phyloP scores from a whole-genome alignment of 805 yeast species.

The Cyberlindnera maclurae region DNA sequence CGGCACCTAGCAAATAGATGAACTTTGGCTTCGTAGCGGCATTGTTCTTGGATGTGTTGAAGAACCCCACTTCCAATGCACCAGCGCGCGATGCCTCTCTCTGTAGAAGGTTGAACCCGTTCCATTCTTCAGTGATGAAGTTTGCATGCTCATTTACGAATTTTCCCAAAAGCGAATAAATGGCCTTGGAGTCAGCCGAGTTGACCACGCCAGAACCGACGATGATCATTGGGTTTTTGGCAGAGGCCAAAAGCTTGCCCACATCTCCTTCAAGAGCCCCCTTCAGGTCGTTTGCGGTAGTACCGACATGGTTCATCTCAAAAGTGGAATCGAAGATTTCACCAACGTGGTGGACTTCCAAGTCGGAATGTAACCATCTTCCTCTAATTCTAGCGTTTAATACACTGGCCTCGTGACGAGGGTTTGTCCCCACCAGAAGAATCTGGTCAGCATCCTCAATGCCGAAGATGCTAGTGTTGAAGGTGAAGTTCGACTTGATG shows the following conservation, averaged over 20 bases:
- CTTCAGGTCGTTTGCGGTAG: conserved; percentile 46
- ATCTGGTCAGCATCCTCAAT: conserved; percentile 80
- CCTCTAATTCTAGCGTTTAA: conserved; percentile 78
- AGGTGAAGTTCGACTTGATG: conserved; percentile 69
- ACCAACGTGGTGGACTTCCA: conserved; percentile 70
- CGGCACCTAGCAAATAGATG: conserved; percentile 78
- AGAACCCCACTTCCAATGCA: conserved; percentile 80
- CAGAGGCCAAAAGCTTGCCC: conserved; percentile 60
- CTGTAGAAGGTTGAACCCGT: conserved; percentile 72
- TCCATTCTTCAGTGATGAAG: conserved; percentile 70
- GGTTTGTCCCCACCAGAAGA: conserved; percentile 77
- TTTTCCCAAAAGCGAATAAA: conserved; percentile 51
- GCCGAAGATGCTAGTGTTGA: conserved; percentile 74
- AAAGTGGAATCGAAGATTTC: conserved; percentile 74
- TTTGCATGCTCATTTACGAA: conserved; percentile 45
- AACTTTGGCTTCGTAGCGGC: conserved; percentile 57
- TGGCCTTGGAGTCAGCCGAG: conserved; percentile 53
- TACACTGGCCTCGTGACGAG: conserved; percentile 86
- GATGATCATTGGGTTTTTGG: conserved; percentile 70
- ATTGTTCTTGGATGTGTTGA: conserved; percentile 29
- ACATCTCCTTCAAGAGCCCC: conserved; percentile 57
- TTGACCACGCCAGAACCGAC: conserved; percentile 77
- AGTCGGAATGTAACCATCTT: conserved; percentile 62
- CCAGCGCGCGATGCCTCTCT: conserved; percentile 86
- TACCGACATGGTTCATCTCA: conserved; percentile 56